Conservation (phyloP, 192 early-diverging fungal genomes). For the Coemansia sp. region DNA sequence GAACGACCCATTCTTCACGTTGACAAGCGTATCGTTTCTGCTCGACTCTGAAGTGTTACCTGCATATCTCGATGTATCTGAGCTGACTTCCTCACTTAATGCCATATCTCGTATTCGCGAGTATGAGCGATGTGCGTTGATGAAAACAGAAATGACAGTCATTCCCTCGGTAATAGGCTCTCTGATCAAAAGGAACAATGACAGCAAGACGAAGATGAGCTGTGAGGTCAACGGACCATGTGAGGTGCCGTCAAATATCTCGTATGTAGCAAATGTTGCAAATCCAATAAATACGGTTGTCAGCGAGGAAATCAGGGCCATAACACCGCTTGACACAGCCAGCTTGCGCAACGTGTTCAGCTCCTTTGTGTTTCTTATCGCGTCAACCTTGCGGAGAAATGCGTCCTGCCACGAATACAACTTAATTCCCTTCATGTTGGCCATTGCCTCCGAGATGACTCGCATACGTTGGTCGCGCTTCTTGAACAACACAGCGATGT, state of each 20-base stretch:
- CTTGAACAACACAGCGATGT: constrained; percentile 43
- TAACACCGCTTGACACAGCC: constrained; percentile 67
- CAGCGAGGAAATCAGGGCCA: constrained; percentile 78
- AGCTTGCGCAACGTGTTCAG: constrained; percentile 75
- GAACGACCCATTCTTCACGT: too few species aligned
- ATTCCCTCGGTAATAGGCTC: constrained; percentile 89
- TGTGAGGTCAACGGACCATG: constrained; percentile 61
- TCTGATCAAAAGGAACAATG: constrained; percentile 89
- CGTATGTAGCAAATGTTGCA: constrained; percentile 78
- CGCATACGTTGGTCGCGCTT: constrained; percentile 60
- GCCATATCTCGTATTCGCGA: constrained; percentile 77
- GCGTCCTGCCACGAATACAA: constrained; percentile 64
- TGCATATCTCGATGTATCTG: constrained; percentile 58
- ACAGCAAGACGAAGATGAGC: constrained; percentile 84
- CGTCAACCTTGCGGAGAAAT: constrained; percentile 57
- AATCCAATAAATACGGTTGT: constrained; percentile 85
- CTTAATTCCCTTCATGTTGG: constrained; percentile 63
- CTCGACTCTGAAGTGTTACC: constrained; percentile 6
- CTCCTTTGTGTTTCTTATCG: constrained; percentile 74
- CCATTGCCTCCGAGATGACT: constrained; percentile 57
- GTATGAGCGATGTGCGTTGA: constrained; percentile 83
- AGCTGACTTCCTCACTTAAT: constrained; percentile 77
- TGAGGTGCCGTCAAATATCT: constrained; percentile 58
- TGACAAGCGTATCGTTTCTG: constrained; percentile 10
- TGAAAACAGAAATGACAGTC: constrained; percentile 67